Evolutionary conservation across 2,329 filamentous ascomycete species (phyloP).

Genomic region (Ilyonectria sp.): DNA sequence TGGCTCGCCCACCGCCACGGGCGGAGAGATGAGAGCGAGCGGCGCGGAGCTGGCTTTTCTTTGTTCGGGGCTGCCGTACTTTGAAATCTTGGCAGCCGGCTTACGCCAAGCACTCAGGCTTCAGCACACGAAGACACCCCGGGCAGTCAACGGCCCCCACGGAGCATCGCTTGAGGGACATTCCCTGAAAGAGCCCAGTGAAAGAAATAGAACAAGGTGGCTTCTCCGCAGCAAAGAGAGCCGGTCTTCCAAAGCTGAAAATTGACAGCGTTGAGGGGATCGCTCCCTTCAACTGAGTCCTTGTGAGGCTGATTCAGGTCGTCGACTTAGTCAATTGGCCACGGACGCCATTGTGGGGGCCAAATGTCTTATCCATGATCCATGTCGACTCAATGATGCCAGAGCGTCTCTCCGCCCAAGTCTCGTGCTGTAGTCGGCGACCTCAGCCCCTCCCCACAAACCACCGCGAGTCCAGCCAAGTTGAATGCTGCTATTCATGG

Average conservation of each 20-base stretch:
- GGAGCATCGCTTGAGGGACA: background rate
- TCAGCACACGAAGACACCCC: background rate
- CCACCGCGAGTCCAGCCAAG: background rate
- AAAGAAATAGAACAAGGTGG: background rate
- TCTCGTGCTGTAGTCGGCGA: background rate
- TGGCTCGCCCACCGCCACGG: background rate
- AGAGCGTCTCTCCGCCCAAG: too few species aligned
- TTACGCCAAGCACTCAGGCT: background rate
- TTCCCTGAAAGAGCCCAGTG: background rate
- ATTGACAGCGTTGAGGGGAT: too few species aligned
- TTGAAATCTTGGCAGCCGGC: background rate
- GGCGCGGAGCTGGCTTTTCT: background rate
- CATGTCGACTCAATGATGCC: background rate
- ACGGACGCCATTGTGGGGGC: too few species aligned
- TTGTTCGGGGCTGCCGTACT: background rate
- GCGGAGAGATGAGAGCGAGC: background rate
- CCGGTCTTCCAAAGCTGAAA: too few species aligned
- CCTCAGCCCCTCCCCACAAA: background rate
- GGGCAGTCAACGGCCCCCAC: background rate
- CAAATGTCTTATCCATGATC: background rate
- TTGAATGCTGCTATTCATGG: slow-evolving; percentile 1
- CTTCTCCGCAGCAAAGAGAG: background rate
- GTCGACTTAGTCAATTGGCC: too few species aligned
- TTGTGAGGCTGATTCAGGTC: too few species aligned
- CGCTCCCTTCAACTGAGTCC: too few species aligned